These are phyloP conservation scores for Rhodotorula sp. DNA, from an alignment of 1,284 basidiomycete genomes.

Conservation along the genomic window DNA sequence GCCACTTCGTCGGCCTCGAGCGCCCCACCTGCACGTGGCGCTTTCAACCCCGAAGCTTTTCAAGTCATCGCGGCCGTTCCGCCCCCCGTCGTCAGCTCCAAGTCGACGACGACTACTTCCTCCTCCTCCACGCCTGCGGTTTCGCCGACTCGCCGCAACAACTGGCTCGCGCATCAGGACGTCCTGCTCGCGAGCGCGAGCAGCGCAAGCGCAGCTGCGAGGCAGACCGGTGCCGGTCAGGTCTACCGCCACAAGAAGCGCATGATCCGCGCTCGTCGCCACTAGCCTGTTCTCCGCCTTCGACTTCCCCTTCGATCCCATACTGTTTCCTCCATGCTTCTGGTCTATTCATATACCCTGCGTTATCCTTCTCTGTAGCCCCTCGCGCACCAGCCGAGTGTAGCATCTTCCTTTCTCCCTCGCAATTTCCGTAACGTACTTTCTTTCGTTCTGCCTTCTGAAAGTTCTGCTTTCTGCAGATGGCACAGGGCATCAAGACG, in stretches of 20 bases:
- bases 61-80: too few relatives aligned
- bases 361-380: too few relatives aligned
- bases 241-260: background rate
- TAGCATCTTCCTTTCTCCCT: too few relatives aligned
- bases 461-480: too few relatives aligned
- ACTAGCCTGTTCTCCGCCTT: background rate
- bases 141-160: background rate
- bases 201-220: background rate
- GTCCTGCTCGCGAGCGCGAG: background rate
- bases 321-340: too few relatives aligned
- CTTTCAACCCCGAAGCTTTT: background rate
- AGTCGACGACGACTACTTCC: background rate
- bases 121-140: background rate
- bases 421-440: too few relatives aligned
- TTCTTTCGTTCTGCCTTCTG: too few relatives aligned
- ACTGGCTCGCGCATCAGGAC: background rate
- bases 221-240: background rate
- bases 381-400: too few relatives aligned
- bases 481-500: too few relatives aligned
- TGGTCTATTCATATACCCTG: too few relatives aligned
- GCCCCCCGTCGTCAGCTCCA: too few relatives aligned
- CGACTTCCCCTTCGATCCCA: background rate
- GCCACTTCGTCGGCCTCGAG: background rate
- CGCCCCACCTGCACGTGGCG: background rate
- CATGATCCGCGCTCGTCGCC: slow-evolving; percentile 7